Percentiles rank a stretch among this genome's conserved stretches.
Conservation (phyloP, 345 rosid genomes). For the Sisymbrium irio region DNA sequence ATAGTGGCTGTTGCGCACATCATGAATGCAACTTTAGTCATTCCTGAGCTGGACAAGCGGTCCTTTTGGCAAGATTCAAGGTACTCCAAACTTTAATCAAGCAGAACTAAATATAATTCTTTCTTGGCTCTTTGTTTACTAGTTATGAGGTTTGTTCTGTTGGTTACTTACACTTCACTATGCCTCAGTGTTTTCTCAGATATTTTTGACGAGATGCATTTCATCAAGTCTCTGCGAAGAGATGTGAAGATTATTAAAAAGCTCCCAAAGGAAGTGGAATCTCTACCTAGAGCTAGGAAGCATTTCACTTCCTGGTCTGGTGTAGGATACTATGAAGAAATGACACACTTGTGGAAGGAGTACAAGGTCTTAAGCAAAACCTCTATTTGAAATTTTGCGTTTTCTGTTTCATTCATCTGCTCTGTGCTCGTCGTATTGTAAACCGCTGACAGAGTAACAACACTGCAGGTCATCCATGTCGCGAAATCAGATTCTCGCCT, state of each 20-base stretch:
- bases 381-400: neutral
- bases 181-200: slow-evolving; percentile 69
- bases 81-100: slow-evolving; percentile 30
- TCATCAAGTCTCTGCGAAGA: slow-evolving; percentile 54
- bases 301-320: slow-evolving; percentile 88
- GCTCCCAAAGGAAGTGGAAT: slow-evolving; percentile 71
- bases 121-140: neutral
- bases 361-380: slow-evolving; percentile 43
- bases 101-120: neutral
- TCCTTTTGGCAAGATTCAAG: slow-evolving; percentile 97
- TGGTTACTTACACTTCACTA: slow-evolving; percentile 23
- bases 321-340: slow-evolving; percentile 77
- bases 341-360: slow-evolving; percentile 69
- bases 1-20: slow-evolving; percentile 90
- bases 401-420: neutral
- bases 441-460: neutral
- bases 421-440: neutral
- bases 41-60: slow-evolving; percentile 82
- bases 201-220: slow-evolving; percentile 73
- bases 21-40: slow-evolving; percentile 88
- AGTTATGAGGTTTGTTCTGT: neutral
- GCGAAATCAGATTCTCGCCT: slow-evolving; percentile 95
- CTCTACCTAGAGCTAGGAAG: slow-evolving; percentile 77
- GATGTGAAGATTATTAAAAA: slow-evolving; percentile 70
- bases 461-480: slow-evolving; percentile 71